Base-by-base conservation (phyloP, 495 filamentous ascomycete species). In the Trichoderma orchidacearum region DNA sequence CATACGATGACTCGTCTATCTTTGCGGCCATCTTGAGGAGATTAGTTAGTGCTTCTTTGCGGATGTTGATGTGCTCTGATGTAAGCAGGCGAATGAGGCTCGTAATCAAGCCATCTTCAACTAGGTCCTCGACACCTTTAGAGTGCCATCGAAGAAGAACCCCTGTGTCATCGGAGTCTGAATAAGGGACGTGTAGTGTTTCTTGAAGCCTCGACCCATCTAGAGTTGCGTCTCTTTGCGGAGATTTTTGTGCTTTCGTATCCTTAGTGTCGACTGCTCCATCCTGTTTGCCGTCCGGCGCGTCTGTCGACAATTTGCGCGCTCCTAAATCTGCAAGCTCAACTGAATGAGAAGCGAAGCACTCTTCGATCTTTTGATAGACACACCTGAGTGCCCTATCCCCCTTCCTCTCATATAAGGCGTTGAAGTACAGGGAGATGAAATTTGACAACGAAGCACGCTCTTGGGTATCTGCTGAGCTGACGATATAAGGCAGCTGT, bases 51-150 rank as follows among this genome's bases (percentile, higher is more conserved):
- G 89, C 88, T 68, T 95, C 86, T 56, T 80, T 78, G 27, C 90
- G 78, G 53, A 93, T 84, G 62, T 85, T 84, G 35, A 78, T 72
- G 57, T 89, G 77, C 58, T 84, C 72, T 1, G 88, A 92, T 55
- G 80, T 86, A 38, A 96, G 72, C 61, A 90, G 85, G 28, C 87
- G 71, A 34, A 92, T 75, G 35, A 96, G 66, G 12, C 82, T 79
- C 21, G 74, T 72, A 30, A 85, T 71, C 58, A 82, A 75, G 5
- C 85, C 86, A 58, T 90, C 84, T 56, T 89, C 85, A 18, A 93
- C 70, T 0, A 87, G 80, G 60, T 85, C 80, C 30, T 85, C 84
- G 0, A 87, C 69, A 4, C 89, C 85, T 59, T 92, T 86, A 51
- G 79, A 73, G 53, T 80, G 74, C 90, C 89, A 95, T 60, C 74